Conservation (phyloP, 441 rosid genomes). For the Eruca vesicaria region DNA sequence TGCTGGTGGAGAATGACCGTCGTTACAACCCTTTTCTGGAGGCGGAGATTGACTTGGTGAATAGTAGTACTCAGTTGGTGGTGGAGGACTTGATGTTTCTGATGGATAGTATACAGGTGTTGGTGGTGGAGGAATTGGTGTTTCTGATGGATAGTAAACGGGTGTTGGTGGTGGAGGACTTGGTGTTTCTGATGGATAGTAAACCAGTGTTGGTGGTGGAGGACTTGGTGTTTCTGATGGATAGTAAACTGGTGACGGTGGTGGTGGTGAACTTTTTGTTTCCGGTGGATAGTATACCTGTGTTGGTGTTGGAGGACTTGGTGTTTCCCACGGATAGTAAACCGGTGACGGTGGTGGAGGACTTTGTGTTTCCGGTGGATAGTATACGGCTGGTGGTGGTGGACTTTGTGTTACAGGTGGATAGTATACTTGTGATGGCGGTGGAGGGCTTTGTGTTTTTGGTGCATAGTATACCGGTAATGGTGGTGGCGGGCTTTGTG, state of each 20-base stretch:
- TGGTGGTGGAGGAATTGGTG: conserved; percentile 11
- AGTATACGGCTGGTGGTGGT: background rate
- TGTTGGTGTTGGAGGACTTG: conserved; percentile 24
- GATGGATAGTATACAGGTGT: conserved; percentile 18
- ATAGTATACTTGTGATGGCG: conserved; percentile 11
- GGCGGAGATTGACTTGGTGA: conserved; percentile 48
- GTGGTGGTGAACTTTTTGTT: background rate
- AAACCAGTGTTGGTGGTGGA: background rate
- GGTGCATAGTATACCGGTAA: background rate
- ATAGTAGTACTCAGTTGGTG: conserved; percentile 30
- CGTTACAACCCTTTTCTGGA: conserved; percentile 33
- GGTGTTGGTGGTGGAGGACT: conserved; percentile 18
- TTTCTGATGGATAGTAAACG: too few relatives aligned
- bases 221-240: background rate
- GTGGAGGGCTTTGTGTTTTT: conserved; percentile 5
- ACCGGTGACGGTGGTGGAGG: conserved; percentile 25
- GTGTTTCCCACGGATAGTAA: background rate
- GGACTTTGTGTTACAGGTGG: background rate
- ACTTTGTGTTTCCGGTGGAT: conserved; percentile 21
- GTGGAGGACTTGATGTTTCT: conserved; percentile 26
- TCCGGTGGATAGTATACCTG: background rate
- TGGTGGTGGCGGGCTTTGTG: conserved; percentile 13
- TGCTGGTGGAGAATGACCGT: conserved; percentile 39
- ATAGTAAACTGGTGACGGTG: conserved; percentile 19
- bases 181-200: background rate